These are phyloP conservation scores for Paramecium tetraurelia DNA, from an alignment of 73 alveolate species.

Conservation along the genomic window DNA sequence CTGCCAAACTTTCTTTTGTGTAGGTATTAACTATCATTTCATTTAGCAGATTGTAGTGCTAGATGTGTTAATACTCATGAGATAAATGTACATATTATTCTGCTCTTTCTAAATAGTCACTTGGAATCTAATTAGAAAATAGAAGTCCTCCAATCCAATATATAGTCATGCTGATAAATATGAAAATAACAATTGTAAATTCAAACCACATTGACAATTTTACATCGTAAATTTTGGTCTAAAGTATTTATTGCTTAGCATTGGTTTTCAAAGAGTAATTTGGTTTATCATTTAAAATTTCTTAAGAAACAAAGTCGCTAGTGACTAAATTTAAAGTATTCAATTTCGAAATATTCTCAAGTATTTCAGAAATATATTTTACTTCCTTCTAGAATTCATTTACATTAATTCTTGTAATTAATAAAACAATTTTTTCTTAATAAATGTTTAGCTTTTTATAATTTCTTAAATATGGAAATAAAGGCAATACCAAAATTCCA, in stretches of 20 bases:
- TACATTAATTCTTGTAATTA: not conserved
- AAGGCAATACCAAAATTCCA: not conserved
- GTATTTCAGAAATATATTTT: not conserved
- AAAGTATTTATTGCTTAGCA: not conserved
- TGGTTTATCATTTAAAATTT: not conserved
- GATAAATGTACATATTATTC: not conserved
- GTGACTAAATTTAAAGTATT: not conserved
- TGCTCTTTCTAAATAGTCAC: not conserved
- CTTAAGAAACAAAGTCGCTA: not conserved
- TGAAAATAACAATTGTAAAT: not conserved
- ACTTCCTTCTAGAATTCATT: not conserved
- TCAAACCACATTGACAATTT: not conserved
- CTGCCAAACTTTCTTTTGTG: not conserved
- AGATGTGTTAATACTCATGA: not conserved
- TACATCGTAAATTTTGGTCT: constrained; percentile 8
- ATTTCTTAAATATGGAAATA: not conserved
- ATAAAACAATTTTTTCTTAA: not conserved
- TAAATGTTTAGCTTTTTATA: not conserved
- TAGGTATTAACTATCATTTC: not conserved
- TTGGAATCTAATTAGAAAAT: not conserved
- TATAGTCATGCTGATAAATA: not conserved
- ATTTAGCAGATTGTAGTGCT: not conserved
- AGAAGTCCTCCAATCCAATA: not conserved
- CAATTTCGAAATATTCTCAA: not conserved
- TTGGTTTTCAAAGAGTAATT: not conserved